Percentiles rank a stretch among this genome's conserved stretches.
phyloP scores from a whole-genome alignment of 1,139 yeast species.

The Debaryomycetaceae sp. region DNA sequence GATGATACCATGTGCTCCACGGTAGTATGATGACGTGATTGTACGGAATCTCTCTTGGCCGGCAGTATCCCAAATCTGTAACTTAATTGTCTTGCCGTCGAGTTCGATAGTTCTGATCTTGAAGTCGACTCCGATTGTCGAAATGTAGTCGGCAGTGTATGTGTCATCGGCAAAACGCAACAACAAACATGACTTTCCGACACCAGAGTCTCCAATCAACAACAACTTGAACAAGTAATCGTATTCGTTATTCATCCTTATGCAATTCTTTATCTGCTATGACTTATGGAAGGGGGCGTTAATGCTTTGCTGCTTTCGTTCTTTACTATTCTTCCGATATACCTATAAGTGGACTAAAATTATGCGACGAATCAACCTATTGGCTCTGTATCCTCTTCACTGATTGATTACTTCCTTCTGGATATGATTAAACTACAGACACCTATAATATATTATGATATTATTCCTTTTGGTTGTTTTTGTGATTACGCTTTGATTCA shows the following conservation, averaged over 20 bases:
- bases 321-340: neutral
- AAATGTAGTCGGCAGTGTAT: conserved; percentile 93
- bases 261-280: neutral
- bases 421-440: neutral
- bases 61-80: conserved; percentile 99
- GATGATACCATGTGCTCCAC: conserved; percentile 98
- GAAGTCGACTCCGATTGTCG: conserved; percentile 97
- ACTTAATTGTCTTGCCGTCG: conserved; percentile 94
- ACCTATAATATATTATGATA: neutral
- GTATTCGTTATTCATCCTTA: conserved; percentile 78
- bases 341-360: neutral
- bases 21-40: conserved; percentile 94
- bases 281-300: neutral
- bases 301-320: neutral
- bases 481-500: neutral
- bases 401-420: neutral
- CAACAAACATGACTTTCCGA: conserved; percentile 92
- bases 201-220: conserved; percentile 97
- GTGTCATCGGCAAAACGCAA: conserved; percentile 97
- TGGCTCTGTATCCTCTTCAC: neutral
- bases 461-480: neutral
- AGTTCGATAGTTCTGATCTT: conserved; percentile 95
- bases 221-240: conserved; percentile 92
- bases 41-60: conserved; percentile 98
- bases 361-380: neutral